A percentile compares a stretch with the other conserved stretches of the same genome.
Evolutionary conservation across 2,329 filamentous ascomycete genomes (phyloP).

Genomic region (Aspergillus ustus): DNA sequence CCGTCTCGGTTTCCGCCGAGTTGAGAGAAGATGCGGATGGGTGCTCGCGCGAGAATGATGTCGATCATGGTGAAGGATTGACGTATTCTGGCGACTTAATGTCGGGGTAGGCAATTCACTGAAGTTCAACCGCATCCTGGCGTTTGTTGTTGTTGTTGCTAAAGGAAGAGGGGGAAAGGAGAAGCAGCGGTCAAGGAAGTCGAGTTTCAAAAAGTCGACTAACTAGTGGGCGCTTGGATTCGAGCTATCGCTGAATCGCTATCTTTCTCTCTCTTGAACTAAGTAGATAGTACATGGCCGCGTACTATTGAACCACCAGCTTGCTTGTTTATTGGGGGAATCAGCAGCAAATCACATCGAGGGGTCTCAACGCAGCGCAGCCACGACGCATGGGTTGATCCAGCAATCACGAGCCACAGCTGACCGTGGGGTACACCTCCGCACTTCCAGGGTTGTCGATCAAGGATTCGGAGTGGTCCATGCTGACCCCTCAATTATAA

Average conservation of each 20-base stretch:
- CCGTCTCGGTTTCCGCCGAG: constrained; percentile 38
- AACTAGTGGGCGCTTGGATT: not conserved
- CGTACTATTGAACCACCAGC: not conserved
- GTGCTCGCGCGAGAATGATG: constrained; percentile 28
- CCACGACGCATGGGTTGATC: not conserved
- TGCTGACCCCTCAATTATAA: not conserved
- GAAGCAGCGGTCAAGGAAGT: constrained; percentile 5
- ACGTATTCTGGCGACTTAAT: constrained; percentile 38
- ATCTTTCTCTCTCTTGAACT: not conserved
- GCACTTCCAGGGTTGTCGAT: not conserved
- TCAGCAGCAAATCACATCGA: constrained; percentile 7
- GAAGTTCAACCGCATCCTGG: constrained; percentile 34
- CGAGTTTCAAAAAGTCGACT: not conserved
- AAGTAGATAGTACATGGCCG: not conserved
- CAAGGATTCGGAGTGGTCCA: not conserved
- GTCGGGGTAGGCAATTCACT: constrained; percentile 36
- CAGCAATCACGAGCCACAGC: not conserved
- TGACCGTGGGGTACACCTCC: not conserved
- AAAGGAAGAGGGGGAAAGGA: not conserved
- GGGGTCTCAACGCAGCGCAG: not conserved
- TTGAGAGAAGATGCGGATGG: constrained; percentile 39
- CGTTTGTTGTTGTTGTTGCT: not conserved
- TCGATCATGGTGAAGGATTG: constrained; percentile 24
- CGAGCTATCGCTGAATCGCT: not conserved
- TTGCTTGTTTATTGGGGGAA: not conserved